phyloP scores from a whole-genome alignment of 331 rosid genomes.

The Saraca asoca region DNA sequence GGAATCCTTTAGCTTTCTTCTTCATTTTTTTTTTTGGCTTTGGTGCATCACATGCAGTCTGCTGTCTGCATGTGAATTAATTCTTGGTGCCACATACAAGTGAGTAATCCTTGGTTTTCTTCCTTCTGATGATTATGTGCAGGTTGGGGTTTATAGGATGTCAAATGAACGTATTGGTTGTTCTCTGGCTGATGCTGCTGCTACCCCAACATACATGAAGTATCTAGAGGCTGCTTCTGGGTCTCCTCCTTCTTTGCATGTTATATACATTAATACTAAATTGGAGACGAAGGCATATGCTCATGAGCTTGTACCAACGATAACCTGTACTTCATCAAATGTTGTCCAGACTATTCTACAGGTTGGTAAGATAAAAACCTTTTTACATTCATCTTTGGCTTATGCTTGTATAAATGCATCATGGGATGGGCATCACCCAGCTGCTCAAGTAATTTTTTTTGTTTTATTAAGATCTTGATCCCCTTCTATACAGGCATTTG shows the following conservation, averaged over 20 bases:
- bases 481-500: conserved; percentile 50
- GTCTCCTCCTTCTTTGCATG: conserved; percentile 77
- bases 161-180: conserved; percentile 85
- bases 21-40: background rate
- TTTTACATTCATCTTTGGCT: conserved; percentile 5
- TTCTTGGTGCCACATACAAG: conserved; percentile 19
- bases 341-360: conserved; percentile 86
- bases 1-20: conserved; percentile 1
- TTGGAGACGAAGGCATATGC: conserved; percentile 88
- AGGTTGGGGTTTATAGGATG: conserved; percentile 94
- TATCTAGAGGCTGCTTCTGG: conserved; percentile 81
- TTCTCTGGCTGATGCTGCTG: conserved; percentile 96
- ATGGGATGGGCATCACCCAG: background rate
- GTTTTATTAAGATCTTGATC: background rate
- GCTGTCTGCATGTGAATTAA: no score
- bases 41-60: background rate
- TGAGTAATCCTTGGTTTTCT: conserved; percentile 21
- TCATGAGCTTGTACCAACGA: conserved; percentile 92
- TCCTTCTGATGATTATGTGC: conserved; percentile 36
- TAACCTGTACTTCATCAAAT: conserved; percentile 92
- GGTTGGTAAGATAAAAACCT: conserved; percentile 44
- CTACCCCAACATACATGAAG: conserved; percentile 69
- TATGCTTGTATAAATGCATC: conserved; percentile 15
- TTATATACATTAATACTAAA: conserved; percentile 84
- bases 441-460: background rate